phyloP scores from a whole-genome alignment of 2,329 filamentous ascomycete genomes.

The Ascochyta viciae-villosae region DNA sequence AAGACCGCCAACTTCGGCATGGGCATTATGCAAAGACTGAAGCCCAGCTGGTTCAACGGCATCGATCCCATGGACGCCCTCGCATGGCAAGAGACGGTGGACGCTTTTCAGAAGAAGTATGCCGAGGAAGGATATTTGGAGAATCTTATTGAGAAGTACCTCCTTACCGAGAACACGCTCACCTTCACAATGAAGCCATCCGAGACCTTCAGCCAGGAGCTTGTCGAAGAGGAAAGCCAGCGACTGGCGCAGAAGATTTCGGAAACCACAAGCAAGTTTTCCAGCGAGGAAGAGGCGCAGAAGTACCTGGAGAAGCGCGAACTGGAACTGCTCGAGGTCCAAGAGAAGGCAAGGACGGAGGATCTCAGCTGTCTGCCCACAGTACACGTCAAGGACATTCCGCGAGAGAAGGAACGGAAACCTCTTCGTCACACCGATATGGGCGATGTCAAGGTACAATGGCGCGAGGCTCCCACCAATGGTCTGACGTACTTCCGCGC shows the following conservation, averaged over 20 bases:
- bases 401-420: slow-evolving; percentile 77
- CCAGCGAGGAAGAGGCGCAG: slow-evolving; percentile 74
- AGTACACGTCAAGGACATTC: slow-evolving; percentile 87
- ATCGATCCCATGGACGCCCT: slow-evolving; percentile 90
- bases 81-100: slow-evolving; percentile 88
- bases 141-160: slow-evolving; percentile 83
- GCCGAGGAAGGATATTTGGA: slow-evolving; percentile 83
- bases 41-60: slow-evolving; percentile 94
- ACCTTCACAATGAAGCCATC: slow-evolving; percentile 96
- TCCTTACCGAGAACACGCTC: slow-evolving; percentile 84
- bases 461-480: slow-evolving; percentile 92
- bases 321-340: slow-evolving; percentile 78
- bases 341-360: slow-evolving; percentile 82
- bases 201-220: slow-evolving; percentile 72
- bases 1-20: slow-evolving; percentile 97
- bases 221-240: slow-evolving; percentile 77
- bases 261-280: slow-evolving; percentile 71
- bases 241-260: slow-evolving; percentile 78
- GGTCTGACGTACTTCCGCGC: slow-evolving; percentile 95
- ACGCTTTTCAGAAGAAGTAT: slow-evolving; percentile 79
- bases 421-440: slow-evolving; percentile 66
- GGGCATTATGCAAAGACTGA: slow-evolving; percentile 84
- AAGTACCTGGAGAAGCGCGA: slow-evolving; percentile 79
- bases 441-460: slow-evolving; percentile 76
- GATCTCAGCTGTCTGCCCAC: slow-evolving; percentile 89